phyloP scores from a whole-genome alignment of 805 yeast species.

The Deakozyma indianensis region DNA sequence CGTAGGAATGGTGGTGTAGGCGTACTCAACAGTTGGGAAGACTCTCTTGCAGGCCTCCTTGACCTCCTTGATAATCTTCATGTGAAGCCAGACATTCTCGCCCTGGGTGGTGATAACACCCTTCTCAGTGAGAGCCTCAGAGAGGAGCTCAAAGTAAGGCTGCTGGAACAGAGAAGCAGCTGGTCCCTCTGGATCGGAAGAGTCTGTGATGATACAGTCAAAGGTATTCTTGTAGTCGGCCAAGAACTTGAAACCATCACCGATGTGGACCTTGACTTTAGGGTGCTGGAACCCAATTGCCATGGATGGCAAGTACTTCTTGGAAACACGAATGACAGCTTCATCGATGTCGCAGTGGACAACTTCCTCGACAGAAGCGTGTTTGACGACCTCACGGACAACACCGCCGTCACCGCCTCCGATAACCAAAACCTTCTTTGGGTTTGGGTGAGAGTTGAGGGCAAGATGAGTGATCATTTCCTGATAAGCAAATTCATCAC shows the following conservation, averaged over 20 bases:
- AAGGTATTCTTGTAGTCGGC: slow-evolving; percentile 71
- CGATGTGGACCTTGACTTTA: slow-evolving; percentile 79
- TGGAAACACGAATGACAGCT: slow-evolving; percentile 75
- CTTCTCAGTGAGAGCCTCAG: slow-evolving; percentile 78
- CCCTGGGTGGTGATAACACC: slow-evolving; percentile 89
- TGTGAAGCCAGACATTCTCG: slow-evolving; percentile 77
- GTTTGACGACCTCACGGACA: slow-evolving; percentile 85
- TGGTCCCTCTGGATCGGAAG: slow-evolving; percentile 98
- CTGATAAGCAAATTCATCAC: slow-evolving; percentile 96
- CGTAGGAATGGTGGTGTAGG: slow-evolving; percentile 74
- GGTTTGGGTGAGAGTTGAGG: slow-evolving; percentile 84
- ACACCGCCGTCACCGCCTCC: slow-evolving; percentile 99
- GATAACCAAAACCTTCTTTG: slow-evolving; percentile 82
- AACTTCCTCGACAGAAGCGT: slow-evolving; percentile 73
- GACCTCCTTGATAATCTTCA: slow-evolving; percentile 63
- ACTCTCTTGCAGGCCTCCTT: slow-evolving; percentile 61
- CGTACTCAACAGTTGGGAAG: slow-evolving; percentile 70
- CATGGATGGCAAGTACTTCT: slow-evolving; percentile 79
- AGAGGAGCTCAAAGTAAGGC: slow-evolving; percentile 73
- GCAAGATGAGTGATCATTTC: slow-evolving; percentile 97
- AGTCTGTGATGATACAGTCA: slow-evolving; percentile 93
- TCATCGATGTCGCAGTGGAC: slow-evolving; percentile 92
- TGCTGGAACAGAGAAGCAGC: slow-evolving; percentile 89
- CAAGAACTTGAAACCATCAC: slow-evolving; percentile 95
- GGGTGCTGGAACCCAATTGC: slow-evolving; percentile 74